Evolutionary conservation across 345 rosid species (phyloP).

Genomic region (Hypericum perforatum): DNA sequence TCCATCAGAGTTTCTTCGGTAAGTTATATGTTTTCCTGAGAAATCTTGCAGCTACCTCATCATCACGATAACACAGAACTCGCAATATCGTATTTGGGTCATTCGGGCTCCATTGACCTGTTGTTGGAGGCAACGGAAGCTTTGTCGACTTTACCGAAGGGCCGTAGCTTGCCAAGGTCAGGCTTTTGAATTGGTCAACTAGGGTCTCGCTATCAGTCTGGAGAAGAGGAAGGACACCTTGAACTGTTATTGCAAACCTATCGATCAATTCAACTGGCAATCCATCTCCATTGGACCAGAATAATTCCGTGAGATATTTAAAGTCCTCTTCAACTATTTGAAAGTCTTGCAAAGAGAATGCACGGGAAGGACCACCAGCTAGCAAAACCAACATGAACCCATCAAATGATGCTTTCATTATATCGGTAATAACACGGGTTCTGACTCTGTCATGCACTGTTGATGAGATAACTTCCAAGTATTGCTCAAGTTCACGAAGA

Average conservation of each 20-base stretch:
- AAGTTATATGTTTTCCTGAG: conserved; percentile 30
- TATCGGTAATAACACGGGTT: conserved; percentile 3
- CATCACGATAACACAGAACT: conserved; percentile 20
- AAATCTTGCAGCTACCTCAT: conserved; percentile 18
- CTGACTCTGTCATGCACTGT: conserved; percentile 8
- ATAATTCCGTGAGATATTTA: conserved; percentile 2
- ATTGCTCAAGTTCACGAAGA: conserved; percentile 5
- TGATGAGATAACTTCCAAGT: conserved; percentile 6
- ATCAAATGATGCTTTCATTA: conserved; percentile 7
- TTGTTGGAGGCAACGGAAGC: conserved; percentile 28
- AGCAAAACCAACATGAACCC: conserved; percentile 8
- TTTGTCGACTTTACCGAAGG: conserved; percentile 59
- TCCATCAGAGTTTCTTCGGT: conserved; percentile 55
- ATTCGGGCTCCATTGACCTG: conserved; percentile 20
- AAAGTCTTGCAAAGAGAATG: conserved; percentile 4
- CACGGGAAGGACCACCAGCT: conserved; percentile 7
- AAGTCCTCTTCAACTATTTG: conserved; percentile 4
- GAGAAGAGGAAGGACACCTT: not conserved
- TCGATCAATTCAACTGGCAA: conserved; percentile 2
- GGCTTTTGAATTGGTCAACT: not conserved
- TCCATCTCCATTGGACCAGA: conserved; percentile 11
- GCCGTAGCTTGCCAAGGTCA: conserved; percentile 18
- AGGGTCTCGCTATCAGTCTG: conserved; percentile 1
- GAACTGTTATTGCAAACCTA: not conserved
- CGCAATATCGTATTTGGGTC: conserved; percentile 22